Conservation (phyloP, 371 early-diverging fungal species). For the Rhizopus sp. region DNA sequence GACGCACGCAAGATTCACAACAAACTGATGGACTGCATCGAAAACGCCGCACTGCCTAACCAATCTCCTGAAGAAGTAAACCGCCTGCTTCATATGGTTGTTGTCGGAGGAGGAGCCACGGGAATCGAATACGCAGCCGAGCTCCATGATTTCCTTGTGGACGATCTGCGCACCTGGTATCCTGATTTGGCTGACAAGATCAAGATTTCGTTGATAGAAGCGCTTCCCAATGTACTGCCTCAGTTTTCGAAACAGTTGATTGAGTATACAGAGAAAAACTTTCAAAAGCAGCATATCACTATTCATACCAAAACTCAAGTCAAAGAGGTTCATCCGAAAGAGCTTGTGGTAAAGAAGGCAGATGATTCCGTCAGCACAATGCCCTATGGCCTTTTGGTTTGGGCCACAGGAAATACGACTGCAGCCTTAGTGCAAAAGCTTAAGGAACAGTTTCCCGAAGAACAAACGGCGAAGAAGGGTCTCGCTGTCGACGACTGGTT, state of each 20-base stretch:
- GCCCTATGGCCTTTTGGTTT: constrained; percentile 89
- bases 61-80: constrained; percentile 77
- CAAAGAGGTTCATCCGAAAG: constrained; percentile 82
- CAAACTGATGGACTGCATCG: constrained; percentile 86
- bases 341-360: constrained; percentile 75
- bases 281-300: constrained; percentile 83
- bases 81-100: constrained; percentile 90
- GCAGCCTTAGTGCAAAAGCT: constrained; percentile 77
- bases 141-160: constrained; percentile 88
- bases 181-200: constrained; percentile 76
- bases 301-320: constrained; percentile 89
- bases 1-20: constrained; percentile 91
- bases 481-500: constrained; percentile 84
- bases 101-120: constrained; percentile 97
- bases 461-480: constrained; percentile 82
- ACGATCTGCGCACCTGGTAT: constrained; percentile 78
- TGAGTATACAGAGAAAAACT: constrained; percentile 87
- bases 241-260: constrained; percentile 89
- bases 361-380: constrained; percentile 67
- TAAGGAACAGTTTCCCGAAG: constrained; percentile 67
- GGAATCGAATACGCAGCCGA: constrained; percentile 96
- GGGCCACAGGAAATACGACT: constrained; percentile 95
- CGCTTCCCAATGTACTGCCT: constrained; percentile 84
- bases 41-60: constrained; percentile 86
- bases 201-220: constrained; percentile 90